Evolutionary conservation across 495 filamentous ascomycete genomes (phyloP).

Genomic region (Xanthoparmelia taractica): DNA sequence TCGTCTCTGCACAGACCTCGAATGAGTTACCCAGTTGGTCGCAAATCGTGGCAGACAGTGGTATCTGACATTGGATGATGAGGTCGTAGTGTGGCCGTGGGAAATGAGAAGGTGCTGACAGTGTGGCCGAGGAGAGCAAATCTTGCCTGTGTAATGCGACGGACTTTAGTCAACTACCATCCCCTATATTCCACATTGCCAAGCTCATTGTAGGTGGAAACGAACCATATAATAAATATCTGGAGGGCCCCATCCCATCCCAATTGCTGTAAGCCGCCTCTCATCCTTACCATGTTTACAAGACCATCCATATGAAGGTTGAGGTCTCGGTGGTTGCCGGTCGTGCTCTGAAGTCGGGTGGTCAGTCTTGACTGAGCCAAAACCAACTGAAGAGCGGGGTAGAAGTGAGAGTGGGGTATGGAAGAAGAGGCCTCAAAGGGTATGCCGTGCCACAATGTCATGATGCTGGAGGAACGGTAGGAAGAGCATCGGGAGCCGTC

Average conservation of each 20-base stretch:
- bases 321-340: background rate
- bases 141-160: background rate
- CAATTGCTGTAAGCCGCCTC: constrained; percentile 3
- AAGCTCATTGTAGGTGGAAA: background rate
- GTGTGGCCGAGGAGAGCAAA: background rate
- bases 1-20: background rate
- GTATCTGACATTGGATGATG: background rate
- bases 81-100: background rate
- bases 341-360: background rate
- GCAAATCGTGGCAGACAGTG: background rate
- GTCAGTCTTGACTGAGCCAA: background rate
- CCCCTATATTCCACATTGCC: background rate
- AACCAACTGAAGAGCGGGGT: too few species aligned
- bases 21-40: background rate
- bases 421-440: background rate
- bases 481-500: background rate
- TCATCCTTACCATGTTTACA: constrained; percentile 2
- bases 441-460: background rate
- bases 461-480: background rate
- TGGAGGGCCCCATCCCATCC: constrained; percentile 7
- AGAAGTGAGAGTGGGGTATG: background rate
- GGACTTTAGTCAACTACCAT: background rate
- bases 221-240: constrained; percentile 12
- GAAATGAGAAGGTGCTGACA: background rate
- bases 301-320: constrained; percentile 12